phyloP scores from a whole-genome alignment of 192 early-diverging fungal genomes.

The Spizellomyces sp. region DNA sequence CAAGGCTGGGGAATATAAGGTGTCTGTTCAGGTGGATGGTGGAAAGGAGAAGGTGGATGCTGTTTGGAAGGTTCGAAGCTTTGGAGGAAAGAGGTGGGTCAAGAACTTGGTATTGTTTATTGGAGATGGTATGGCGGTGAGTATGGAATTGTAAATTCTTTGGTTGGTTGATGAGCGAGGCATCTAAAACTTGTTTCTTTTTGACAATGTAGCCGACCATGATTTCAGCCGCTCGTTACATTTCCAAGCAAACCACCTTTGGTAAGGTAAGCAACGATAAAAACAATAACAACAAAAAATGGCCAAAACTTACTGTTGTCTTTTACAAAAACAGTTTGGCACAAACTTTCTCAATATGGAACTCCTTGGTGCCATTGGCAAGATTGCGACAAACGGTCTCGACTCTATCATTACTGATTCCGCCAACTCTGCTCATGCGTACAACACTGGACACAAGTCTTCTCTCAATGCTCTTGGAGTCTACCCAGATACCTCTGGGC shows the following conservation, averaged over 20 bases:
- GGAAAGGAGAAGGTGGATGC: constrained; percentile 53
- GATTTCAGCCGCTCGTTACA: constrained; percentile 57
- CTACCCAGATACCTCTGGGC: no score
- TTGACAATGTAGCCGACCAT: no score
- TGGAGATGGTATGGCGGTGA: constrained; percentile 62
- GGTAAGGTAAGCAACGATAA: constrained; percentile 50
- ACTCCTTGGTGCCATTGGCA: constrained; percentile 41
- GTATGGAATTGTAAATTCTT: constrained; percentile 31
- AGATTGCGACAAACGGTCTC: constrained; percentile 61
- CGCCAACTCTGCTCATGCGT: constrained; percentile 69
- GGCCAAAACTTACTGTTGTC: neutral
- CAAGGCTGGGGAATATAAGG: constrained; percentile 11
- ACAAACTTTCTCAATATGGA: constrained; percentile 44
- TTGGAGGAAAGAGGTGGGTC: constrained; percentile 48
- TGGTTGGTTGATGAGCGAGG: no score
- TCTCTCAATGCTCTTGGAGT: constrained; percentile 53
- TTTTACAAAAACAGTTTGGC: constrained; percentile 50
- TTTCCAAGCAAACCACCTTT: constrained; percentile 56
- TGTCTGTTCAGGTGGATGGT: constrained; percentile 33
- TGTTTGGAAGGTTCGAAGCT: constrained; percentile 48
- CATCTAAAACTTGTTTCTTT: no score
- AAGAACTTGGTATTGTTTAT: constrained; percentile 70
- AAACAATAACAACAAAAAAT: no score
- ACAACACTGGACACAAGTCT: constrained; percentile 63
- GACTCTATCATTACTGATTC: constrained; percentile 70